Percentiles rank a stretch among this genome's conserved stretches.
Conservation (phyloP, 345 rosid genomes). For the Eucalyptus cladocalyx region DNA sequence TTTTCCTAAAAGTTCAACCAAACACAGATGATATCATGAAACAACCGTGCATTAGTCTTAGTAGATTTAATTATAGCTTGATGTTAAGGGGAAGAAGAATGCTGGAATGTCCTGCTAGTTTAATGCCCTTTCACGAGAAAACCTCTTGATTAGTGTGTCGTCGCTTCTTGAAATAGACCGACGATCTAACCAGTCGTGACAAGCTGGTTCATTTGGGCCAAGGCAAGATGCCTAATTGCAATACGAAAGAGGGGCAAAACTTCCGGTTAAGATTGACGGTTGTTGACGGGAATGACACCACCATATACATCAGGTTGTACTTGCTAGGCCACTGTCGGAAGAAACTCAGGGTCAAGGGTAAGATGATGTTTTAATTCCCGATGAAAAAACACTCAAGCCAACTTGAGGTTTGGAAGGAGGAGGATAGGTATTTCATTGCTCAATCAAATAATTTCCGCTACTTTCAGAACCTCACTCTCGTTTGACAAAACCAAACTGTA, state of each 20-base stretch:
- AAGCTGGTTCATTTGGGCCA: not conserved
- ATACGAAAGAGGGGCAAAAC: not conserved
- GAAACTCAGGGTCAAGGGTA: not conserved
- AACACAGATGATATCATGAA: not conserved
- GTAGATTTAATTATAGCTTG: not conserved
- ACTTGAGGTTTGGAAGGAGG: not conserved
- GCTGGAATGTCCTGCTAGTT: not conserved
- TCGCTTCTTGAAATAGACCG: not conserved
- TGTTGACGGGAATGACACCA: not conserved
- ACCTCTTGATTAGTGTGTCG: not conserved
- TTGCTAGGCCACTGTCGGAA: not conserved
- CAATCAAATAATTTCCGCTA: conserved; percentile 1
- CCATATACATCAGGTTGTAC: not conserved
- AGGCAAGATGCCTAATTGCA: not conserved
- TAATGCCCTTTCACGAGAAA: not conserved
- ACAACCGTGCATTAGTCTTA: accelerated
- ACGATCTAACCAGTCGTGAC: accelerated
- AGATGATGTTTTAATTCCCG: not conserved
- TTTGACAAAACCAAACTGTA: conserved; percentile 13
- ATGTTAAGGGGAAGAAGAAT: not conserved
- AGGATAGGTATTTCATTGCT: not conserved
- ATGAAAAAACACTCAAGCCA: not conserved
- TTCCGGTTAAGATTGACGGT: not conserved
- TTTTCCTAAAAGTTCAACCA: too few relatives aligned
- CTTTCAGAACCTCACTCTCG: conserved; percentile 1